These are phyloP conservation scores for Osmanthus fragrans DNA, from an alignment of 257 asterid species.

Conservation along the genomic window DNA sequence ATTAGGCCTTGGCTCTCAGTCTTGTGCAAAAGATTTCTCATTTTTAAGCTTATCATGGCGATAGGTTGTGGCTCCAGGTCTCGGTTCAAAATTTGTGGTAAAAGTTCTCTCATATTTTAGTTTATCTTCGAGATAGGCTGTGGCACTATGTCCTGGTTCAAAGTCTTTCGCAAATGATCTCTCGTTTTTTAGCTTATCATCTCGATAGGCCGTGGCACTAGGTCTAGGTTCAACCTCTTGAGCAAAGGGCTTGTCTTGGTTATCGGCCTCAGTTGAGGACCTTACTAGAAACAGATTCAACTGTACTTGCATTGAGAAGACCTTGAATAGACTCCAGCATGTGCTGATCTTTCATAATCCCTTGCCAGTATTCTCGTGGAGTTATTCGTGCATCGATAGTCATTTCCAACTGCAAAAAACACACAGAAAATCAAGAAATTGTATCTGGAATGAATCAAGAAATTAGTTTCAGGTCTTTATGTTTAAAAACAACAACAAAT, in stretches of 20 bases:
- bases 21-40: not conserved
- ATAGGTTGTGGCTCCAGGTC: slow-evolving; percentile 1
- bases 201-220: not conserved
- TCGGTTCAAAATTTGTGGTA: not conserved
- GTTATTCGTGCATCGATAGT: slow-evolving; percentile 32
- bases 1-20: slow-evolving; percentile 20
- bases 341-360: slow-evolving; percentile 18
- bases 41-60: not conserved
- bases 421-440: not conserved
- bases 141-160: slow-evolving; percentile 11
- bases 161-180: not conserved
- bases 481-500: too few species aligned
- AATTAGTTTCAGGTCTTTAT: too few species aligned
- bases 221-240: slow-evolving; percentile 25
- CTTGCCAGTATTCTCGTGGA: slow-evolving; percentile 33
- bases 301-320: slow-evolving; percentile 4
- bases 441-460: not conserved
- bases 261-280: not conserved
- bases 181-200: not conserved
- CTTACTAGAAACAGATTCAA: too few species aligned
- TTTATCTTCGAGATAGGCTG: not conserved
- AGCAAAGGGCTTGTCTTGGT: not conserved
- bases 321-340: slow-evolving; percentile 16
- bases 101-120: not conserved
- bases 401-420: slow-evolving; percentile 25